Evolutionary conservation across 768 basidiomycete species (phyloP).

Genomic region (Rubroboletus satanas): DNA sequence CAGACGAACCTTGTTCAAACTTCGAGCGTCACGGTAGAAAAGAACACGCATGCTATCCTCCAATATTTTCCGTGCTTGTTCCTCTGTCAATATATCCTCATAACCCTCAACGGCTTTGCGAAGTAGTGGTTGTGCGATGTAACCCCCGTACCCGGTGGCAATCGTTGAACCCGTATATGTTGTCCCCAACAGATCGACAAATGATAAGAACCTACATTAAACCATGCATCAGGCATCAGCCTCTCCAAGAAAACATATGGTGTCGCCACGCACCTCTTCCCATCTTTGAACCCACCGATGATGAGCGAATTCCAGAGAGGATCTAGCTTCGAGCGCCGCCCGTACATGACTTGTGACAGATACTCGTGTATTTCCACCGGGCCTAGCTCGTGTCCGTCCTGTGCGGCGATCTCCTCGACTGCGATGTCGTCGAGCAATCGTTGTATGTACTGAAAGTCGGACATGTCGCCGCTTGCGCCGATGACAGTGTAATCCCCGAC

Average conservation of each 20-base stretch:
- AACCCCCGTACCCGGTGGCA: constrained; percentile 91
- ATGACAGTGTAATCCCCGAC: constrained; percentile 83
- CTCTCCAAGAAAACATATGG: not conserved
- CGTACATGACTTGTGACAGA: constrained; percentile 87
- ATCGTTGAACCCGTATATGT: constrained; percentile 92
- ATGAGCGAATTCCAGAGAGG: constrained; percentile 95
- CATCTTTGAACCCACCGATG: constrained; percentile 88
- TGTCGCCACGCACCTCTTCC: constrained; percentile 55
- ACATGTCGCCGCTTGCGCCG: constrained; percentile 95
- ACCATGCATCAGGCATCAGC: not conserved
- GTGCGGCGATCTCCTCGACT: constrained; percentile 72
- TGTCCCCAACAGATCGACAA: constrained; percentile 93
- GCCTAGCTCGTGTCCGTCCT: constrained; percentile 81
- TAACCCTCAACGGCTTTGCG: constrained; percentile 86
- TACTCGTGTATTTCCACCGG: constrained; percentile 92
- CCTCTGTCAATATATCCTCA: constrained; percentile 70
- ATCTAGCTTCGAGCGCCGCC: constrained; percentile 79
- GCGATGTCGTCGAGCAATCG: constrained; percentile 71
- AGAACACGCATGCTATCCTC: constrained; percentile 88
- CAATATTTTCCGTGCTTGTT: constrained; percentile 73
- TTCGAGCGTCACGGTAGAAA: constrained; percentile 94
- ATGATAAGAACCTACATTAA: constrained; percentile 77
- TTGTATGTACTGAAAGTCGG: constrained; percentile 94
- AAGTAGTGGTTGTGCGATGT: constrained; percentile 90
- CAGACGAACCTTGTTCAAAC: constrained; percentile 80